Evolutionary conservation across 345 rosid species (phyloP).

Genomic region (Physaria fendleri): DNA sequence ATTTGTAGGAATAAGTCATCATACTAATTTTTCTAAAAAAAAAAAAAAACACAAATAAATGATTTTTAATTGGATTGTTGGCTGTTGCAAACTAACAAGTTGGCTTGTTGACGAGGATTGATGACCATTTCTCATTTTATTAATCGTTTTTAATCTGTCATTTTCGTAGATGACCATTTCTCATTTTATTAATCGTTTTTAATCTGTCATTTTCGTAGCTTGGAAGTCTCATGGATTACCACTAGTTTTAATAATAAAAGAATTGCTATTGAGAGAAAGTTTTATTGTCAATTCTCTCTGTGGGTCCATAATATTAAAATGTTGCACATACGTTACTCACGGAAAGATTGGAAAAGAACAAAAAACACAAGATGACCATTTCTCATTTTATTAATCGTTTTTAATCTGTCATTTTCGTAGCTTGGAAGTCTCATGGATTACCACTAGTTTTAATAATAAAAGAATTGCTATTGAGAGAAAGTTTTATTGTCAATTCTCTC

Average conservation of each 20-base stretch:
- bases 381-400: not conserved
- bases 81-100: slow-evolving; percentile 9
- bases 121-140: slow-evolving; percentile 5
- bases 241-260: not conserved
- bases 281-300: not conserved
- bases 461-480: not conserved
- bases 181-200: not conserved
- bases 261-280: not conserved
- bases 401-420: not conserved
- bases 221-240: slow-evolving; percentile 15
- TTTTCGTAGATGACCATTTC: slow-evolving; percentile 12
- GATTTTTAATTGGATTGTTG: slow-evolving; percentile 16
- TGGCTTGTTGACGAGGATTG: slow-evolving; percentile 11
- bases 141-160: not conserved
- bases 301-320: slow-evolving; percentile 3
- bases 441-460: slow-evolving; percentile 2
- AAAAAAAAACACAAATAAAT: slow-evolving; percentile 1
- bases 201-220: slow-evolving; percentile 2
- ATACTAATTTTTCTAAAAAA: not conserved
- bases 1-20: slow-evolving; percentile 20
- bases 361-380: slow-evolving; percentile 13
- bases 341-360: no score
- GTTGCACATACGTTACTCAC: not conserved
- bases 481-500: not conserved
- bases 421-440: slow-evolving; percentile 14